phyloP scores from a whole-genome alignment of 768 basidiomycete species.

The Tephrocybe rancida region DNA sequence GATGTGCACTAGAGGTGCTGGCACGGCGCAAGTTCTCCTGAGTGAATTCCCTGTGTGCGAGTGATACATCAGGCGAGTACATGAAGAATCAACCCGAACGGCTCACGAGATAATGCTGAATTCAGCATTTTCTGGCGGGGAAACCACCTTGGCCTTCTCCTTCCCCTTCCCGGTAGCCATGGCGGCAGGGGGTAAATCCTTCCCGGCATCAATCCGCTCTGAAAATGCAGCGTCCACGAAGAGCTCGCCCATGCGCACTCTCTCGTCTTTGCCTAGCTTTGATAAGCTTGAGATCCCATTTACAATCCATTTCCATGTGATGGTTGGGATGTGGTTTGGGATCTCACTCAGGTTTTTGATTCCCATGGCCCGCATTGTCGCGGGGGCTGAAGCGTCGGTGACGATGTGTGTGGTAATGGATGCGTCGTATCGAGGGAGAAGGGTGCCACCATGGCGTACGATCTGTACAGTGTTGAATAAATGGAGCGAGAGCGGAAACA shows the following conservation, averaged over 20 bases:
- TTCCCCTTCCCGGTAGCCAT: constrained; percentile 30
- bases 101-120: constrained; percentile 53
- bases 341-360: constrained; percentile 56
- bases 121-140: constrained; percentile 25
- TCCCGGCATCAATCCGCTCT: constrained; percentile 50
- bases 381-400: constrained; percentile 38
- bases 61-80: background rate
- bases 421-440: constrained; percentile 62
- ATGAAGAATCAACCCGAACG: background rate
- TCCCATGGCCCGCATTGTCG: constrained; percentile 45
- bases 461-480: constrained; percentile 44
- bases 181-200: constrained; percentile 16
- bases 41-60: constrained; percentile 33
- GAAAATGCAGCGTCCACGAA: constrained; percentile 51
- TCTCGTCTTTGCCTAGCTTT: constrained; percentile 26
- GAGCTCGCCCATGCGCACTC: constrained; percentile 35
- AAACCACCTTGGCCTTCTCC: background rate
- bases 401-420: constrained; percentile 67
- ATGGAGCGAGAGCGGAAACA: constrained; percentile 1
- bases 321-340: constrained; percentile 64
- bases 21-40: constrained; percentile 25
- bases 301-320: constrained; percentile 65
- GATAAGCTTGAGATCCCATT: constrained; percentile 34
- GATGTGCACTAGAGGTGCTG: constrained; percentile 6
- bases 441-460: constrained; percentile 59